Evolutionary conservation across 1,139 yeast genomes (phyloP).

Genomic region (Kodamaea suecica): DNA sequence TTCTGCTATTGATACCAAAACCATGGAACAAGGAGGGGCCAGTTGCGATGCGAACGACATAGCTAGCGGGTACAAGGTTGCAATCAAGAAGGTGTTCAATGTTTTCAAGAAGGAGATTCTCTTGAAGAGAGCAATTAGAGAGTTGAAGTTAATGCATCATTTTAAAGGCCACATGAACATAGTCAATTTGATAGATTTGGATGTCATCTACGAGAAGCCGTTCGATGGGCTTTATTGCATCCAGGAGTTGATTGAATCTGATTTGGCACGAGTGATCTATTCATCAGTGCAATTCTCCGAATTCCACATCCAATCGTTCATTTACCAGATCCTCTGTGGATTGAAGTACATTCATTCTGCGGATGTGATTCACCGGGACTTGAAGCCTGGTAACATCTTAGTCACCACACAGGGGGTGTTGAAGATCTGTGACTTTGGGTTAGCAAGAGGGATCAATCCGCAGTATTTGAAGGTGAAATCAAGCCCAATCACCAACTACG

Average conservation of each 20-base stretch:
- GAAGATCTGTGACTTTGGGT: conserved; percentile 85
- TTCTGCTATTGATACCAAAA: conserved; percentile 62
- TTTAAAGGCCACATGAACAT: conserved; percentile 83
- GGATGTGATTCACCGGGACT: conserved; percentile 78
- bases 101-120: conserved; percentile 64
- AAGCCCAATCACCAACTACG: conserved; percentile 70
- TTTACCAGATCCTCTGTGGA: conserved; percentile 79
- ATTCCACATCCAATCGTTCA: conserved; percentile 71
- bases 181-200: conserved; percentile 68
- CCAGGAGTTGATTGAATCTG: conserved; percentile 75
- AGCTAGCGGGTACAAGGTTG: conserved; percentile 34
- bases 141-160: conserved; percentile 70
- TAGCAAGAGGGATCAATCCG: conserved; percentile 71
- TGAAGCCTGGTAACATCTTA: conserved; percentile 80
- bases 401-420: conserved; percentile 68
- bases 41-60: conserved; percentile 2
- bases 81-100: conserved; percentile 74
- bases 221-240: conserved; percentile 85
- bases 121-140: conserved; percentile 73
- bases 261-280: conserved; percentile 73
- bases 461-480: conserved; percentile 33
- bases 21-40: conserved; percentile 17
- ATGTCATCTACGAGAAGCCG: conserved; percentile 60
- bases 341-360: conserved; percentile 82
- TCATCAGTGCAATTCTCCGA: conserved; percentile 78